Percentiles rank a stretch among this genome's conserved stretches.
Conservation (phyloP, 2,329 filamentous ascomycete genomes). For the Diaporthe eres region DNA sequence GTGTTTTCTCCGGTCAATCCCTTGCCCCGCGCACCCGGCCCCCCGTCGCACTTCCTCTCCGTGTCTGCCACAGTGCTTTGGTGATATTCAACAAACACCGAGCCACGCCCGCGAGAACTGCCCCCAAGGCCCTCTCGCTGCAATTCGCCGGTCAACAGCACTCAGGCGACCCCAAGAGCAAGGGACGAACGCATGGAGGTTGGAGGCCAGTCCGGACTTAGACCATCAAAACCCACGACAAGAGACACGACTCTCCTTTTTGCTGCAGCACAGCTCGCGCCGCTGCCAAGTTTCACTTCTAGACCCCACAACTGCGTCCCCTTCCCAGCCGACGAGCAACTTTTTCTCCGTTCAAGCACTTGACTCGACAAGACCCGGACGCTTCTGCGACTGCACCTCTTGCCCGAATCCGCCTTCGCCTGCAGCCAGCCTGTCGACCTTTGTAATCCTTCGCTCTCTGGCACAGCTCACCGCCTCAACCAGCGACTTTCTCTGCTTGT, state of each 20-base stretch:
- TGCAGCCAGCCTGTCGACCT: conserved; percentile 27
- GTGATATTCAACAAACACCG: background rate
- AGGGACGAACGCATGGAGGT: conserved; percentile 22
- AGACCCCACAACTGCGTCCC: conserved; percentile 28
- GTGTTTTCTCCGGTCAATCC: conserved; percentile 35
- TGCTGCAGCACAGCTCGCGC: conserved; percentile 38
- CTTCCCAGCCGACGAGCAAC: conserved; percentile 31
- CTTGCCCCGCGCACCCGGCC: conserved; percentile 25
- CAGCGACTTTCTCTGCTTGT: conserved; percentile 35
- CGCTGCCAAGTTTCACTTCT: conserved; percentile 42
- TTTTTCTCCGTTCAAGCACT: conserved; percentile 37
- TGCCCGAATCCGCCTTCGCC: conserved; percentile 26
- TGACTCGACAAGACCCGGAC: conserved; percentile 25
- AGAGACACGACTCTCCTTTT: conserved; percentile 39
- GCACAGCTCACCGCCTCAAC: conserved; percentile 33
- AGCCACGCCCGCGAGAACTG: background rate
- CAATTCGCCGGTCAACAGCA: background rate
- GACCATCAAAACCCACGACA: conserved; percentile 24
- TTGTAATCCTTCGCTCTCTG: conserved; percentile 36
- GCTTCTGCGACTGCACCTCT: conserved; percentile 12
- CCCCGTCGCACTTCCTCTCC: conserved; percentile 26
- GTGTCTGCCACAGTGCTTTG: conserved; percentile 2
- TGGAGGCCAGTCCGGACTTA: conserved; percentile 19
- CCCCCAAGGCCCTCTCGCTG: background rate
- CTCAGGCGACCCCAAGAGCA: background rate